Conservation (phyloP, 768 basidiomycete species). For the Pleurotus tuoliensis region DNA sequence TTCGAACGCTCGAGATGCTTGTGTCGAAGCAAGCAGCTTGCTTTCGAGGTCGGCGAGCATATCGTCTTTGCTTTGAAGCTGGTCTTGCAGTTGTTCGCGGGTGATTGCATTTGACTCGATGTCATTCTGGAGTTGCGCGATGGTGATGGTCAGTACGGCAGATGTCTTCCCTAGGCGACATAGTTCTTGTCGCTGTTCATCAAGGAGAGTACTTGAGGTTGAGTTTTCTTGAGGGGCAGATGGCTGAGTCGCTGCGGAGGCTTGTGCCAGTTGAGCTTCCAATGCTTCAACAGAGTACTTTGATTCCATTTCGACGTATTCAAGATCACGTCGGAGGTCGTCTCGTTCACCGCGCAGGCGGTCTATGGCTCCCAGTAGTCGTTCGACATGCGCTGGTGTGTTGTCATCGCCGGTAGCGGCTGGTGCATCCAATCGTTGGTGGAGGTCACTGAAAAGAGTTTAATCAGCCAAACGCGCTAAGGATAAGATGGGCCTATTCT, state of each 20-base stretch:
- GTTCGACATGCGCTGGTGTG: slow-evolving; percentile 40
- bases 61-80: slow-evolving; percentile 8
- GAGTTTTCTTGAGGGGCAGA: background rate
- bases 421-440: background rate
- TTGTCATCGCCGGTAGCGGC: slow-evolving; percentile 20
- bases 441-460: background rate
- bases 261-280: slow-evolving; percentile 41
- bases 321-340: slow-evolving; percentile 53
- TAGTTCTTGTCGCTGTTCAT: background rate
- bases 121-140: slow-evolving; percentile 29
- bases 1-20: background rate
- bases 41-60: background rate
- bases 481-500: slow-evolving; percentile 2
- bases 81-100: background rate
- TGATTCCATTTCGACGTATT: slow-evolving; percentile 67
- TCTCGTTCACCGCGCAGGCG: slow-evolving; percentile 68
- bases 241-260: background rate
- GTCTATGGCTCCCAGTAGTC: slow-evolving; percentile 58
- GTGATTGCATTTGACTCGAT: background rate
- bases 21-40: background rate
- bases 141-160: slow-evolving; percentile 21
- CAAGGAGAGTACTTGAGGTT: background rate
- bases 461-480: background rate
- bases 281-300: slow-evolving; percentile 59
- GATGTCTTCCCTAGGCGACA: background rate